Evolutionary conservation across 805 yeast genomes (phyloP), one percentile per base, ranked within the genome.

Genomic region (Candida nonsorbophila): DNA sequence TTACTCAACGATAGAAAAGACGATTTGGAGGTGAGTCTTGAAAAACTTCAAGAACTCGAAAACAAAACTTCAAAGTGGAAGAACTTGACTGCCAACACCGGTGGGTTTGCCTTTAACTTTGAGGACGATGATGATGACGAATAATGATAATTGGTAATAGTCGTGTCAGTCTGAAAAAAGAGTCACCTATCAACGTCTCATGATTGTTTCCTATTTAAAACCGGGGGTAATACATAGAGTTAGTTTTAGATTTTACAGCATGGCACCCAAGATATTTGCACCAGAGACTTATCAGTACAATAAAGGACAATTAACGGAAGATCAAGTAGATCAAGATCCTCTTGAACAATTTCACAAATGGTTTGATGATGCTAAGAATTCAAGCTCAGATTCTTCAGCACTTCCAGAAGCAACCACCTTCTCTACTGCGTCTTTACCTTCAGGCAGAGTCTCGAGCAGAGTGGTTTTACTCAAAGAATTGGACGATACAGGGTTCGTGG

Each of bases 241-340:
- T n/a, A n/a, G n/a, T n/a, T n/a, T n/a, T n/a, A n/a, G n/a, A n/a
- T n/a, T n/a, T n/a, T n/a, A n/a, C n/a, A n/a, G n/a, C n/a, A n/a
- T n/a, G n/a, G n/a, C n/a, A n/a, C n/a, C n/a, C n/a, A n/a, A n/a
- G 29, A 55, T 68, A 45, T 78, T 85, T 56, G 95, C 95, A 2
- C 95, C 95, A 14, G 74, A 79, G 45, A 84, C 95, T 0, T 83
- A 84, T 44, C 97, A 88, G 54, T 88, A 88, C 56, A 79, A 79
- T 34, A 81, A 83, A 49, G 74, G 64, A 24, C 67, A 74, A 10
- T 57, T 87, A 33, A 67, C 69, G 27, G 78, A 72, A 24, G 34
- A 55, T 0, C 75, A 83, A 16, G 58, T 86, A 9, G 51, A 49
- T 8, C 23, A 51, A 5, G 73, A 74, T 39, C 97, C 97, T 14